Evolutionary conservation across 345 rosid genomes (phyloP).

Genomic region (Arabis alpina): DNA sequence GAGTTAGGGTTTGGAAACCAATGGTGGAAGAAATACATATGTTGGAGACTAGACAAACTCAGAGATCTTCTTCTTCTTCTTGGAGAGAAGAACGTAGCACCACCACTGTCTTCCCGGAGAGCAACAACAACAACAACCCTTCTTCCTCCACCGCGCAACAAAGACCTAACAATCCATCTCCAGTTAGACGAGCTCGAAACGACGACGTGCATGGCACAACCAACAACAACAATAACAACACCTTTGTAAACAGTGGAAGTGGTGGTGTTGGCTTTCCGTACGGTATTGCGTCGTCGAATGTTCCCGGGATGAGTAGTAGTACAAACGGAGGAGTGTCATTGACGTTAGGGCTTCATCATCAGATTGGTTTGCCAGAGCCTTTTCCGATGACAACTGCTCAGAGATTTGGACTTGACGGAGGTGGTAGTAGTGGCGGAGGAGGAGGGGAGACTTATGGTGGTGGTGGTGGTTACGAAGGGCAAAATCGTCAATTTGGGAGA

Average conservation of each 20-base stretch:
- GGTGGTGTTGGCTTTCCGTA: slow-evolving; percentile 49
- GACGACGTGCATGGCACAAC: slow-evolving; percentile 40
- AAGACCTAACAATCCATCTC: slow-evolving; percentile 36
- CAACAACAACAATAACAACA: slow-evolving; percentile 38
- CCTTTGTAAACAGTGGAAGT: slow-evolving; percentile 47
- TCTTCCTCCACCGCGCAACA: slow-evolving; percentile 37
- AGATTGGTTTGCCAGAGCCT: slow-evolving; percentile 70
- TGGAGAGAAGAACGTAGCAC: slow-evolving; percentile 50
- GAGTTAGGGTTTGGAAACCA: slow-evolving; percentile 96
- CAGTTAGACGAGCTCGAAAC: slow-evolving; percentile 55
- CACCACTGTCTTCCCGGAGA: slow-evolving; percentile 48
- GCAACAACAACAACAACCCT: slow-evolving; percentile 22
- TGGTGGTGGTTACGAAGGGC: slow-evolving; percentile 61
- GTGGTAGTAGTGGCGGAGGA: slow-evolving; percentile 42
- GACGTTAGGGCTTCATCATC: slow-evolving; percentile 87
- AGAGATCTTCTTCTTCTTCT: slow-evolving; percentile 57
- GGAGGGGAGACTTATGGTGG: slow-evolving; percentile 54
- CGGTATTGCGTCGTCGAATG: slow-evolving; percentile 42
- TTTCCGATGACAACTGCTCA: slow-evolving; percentile 70
- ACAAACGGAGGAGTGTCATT: slow-evolving; percentile 61
- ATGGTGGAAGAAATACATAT: slow-evolving; percentile 94
- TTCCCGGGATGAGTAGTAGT: slow-evolving; percentile 45
- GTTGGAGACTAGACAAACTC: slow-evolving; percentile 72
- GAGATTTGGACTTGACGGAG: slow-evolving; percentile 66
- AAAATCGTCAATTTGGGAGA: slow-evolving; percentile 67